These are phyloP conservation scores for Herpetospermum pedunculosum DNA, from an alignment of 306 rosid genomes.

Conservation along the genomic window DNA sequence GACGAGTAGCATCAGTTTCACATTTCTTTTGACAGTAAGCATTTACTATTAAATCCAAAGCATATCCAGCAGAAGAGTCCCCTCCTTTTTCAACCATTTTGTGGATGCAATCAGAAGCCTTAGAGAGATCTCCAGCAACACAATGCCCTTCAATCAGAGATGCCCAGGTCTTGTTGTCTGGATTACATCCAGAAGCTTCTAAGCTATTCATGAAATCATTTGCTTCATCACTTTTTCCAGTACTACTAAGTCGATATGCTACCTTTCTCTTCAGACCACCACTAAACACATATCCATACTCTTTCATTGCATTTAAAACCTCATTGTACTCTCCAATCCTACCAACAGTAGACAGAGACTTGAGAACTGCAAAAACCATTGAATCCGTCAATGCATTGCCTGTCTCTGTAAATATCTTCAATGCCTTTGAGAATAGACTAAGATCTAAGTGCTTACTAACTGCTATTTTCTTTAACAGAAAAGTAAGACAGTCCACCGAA, in stretches of 20 bases:
- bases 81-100: constrained; percentile 53
- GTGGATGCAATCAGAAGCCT: constrained; percentile 41
- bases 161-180: constrained; percentile 37
- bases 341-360: constrained; percentile 50
- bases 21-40: constrained; percentile 44
- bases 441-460: constrained; percentile 39
- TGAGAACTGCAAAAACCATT: constrained; percentile 34
- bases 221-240: constrained; percentile 44
- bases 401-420: constrained; percentile 32
- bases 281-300: constrained; percentile 37
- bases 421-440: constrained; percentile 34
- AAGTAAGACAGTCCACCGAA: constrained; percentile 26
- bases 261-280: constrained; percentile 28
- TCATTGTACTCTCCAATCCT: constrained; percentile 32
- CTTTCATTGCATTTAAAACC: constrained; percentile 62
- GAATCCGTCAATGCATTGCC: constrained; percentile 45
- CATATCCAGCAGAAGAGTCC: constrained; percentile 18
- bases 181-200: constrained; percentile 29
- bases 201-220: constrained; percentile 30
- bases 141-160: constrained; percentile 51
- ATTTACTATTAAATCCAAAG: constrained; percentile 36
- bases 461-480: constrained; percentile 47
- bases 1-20: constrained; percentile 43
- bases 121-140: constrained; percentile 41
- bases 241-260: constrained; percentile 33